A percentile compares a stretch with the other conserved stretches of the same genome.
Conservation (phyloP, 768 basidiomycete genomes). For the Lanmaoa rubissima region DNA sequence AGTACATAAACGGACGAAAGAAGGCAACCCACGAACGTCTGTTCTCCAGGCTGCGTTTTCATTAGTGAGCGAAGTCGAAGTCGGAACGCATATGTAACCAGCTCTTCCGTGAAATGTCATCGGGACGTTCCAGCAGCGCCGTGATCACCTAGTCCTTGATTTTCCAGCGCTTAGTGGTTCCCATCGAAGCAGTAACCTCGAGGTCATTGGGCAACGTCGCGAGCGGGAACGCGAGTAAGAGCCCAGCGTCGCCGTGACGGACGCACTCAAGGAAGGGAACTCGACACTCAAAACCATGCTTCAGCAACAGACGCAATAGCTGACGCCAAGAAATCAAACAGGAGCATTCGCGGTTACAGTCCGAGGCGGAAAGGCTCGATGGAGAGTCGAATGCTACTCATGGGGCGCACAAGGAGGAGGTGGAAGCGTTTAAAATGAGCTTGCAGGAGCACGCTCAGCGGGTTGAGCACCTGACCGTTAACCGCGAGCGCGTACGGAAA, state of each 20-base stretch:
- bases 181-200: too few relatives aligned
- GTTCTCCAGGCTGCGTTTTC: too few relatives aligned
- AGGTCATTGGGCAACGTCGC: slow-evolving; percentile 3
- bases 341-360: slow-evolving; percentile 10
- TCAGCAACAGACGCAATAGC: slow-evolving; percentile 19
- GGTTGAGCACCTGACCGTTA: slow-evolving; percentile 19
- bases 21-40: too few relatives aligned
- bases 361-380: slow-evolving; percentile 11
- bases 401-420: slow-evolving; percentile 10
- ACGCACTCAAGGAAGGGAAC: slow-evolving; percentile 23
- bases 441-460: slow-evolving; percentile 21
- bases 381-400: slow-evolving; percentile 11
- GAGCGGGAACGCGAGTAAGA: slow-evolving; percentile 20
- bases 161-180: background rate
- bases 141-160: background rate
- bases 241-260: background rate
- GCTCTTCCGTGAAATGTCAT: too few relatives aligned
- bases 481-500: slow-evolving; percentile 26
- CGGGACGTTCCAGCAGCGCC: too few relatives aligned
- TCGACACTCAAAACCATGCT: slow-evolving; percentile 22
- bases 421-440: slow-evolving; percentile 14
- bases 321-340: slow-evolving; percentile 9
- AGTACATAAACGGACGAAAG: background rate
- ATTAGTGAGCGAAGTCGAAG: too few relatives aligned
- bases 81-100: too few relatives aligned